Base-by-base conservation (phyloP, 2,329 filamentous ascomycete species). In the Fusarium nelsonii region DNA sequence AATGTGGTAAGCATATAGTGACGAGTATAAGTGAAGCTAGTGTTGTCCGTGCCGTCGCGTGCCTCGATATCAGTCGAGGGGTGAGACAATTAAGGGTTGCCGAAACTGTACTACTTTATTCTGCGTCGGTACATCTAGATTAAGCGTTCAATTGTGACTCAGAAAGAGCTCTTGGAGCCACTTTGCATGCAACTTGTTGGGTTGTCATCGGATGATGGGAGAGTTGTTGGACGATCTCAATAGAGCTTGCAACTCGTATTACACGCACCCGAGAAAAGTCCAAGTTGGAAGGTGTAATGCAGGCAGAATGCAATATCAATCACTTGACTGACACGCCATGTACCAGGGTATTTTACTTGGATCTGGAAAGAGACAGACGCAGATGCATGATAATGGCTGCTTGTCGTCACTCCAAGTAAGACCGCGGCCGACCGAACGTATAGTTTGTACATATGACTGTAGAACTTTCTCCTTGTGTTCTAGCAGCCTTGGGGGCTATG, bases 251-350 rank as follows among this genome's bases (percentile, higher is more conserved):
- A 69, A 56, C 37, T 73, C 70, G 72, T 66, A 70, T 70, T 62
- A 43, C 51, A 52, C 52, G 53, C 41, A 55, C 46, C 44, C 37
- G 39, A 50, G 26, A 45, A 16, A 52, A 51, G 28, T 65, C 59
- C 40, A 69, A 68, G 64, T 63, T 44, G 64, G 68, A 72, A 72
- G 63, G 53, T 63, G 63, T 8, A 50, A 64, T 53, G 58, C 57
- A 57, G 15, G 51, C 40, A 56, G 37, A 61, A 61, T 63, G 58
- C 61, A 65, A 59, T 60, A 66, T 53, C 61, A 75, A 72, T 77
- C 75, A 76, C 74, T 77, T 77, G 74, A 77, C 73, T 70, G 59
- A 53, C 66, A 66, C 61, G 48, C 62, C 53, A 76, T 76, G 74
- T 76, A 68, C 72, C 66, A 65, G 65, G 74, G 68, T 40, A 46